Conservation (phyloP, 1,284 basidiomycete genomes). For the Rhizoctonia solani region DNA sequence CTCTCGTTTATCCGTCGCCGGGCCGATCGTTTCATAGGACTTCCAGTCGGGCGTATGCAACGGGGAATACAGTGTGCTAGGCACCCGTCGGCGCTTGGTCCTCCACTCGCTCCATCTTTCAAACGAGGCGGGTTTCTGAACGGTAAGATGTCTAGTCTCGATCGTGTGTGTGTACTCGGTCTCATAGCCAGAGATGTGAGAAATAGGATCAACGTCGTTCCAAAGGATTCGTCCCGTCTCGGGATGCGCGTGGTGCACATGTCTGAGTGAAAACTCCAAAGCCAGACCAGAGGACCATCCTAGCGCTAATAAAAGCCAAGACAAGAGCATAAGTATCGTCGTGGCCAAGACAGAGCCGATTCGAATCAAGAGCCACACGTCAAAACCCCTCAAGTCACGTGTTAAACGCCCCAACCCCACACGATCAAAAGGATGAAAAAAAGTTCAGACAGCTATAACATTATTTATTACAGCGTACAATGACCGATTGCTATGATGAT, state of each 20-base stretch:
- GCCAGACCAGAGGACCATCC: too few relatives aligned
- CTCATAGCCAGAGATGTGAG: conserved; percentile 40
- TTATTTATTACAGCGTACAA: not conserved
- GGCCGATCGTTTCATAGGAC: conserved; percentile 61
- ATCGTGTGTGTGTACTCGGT: conserved; percentile 34
- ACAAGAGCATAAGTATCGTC: too few relatives aligned
- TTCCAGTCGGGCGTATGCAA: conserved; percentile 65
- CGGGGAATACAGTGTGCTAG: too few relatives aligned
- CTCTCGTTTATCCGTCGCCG: conserved; percentile 76
- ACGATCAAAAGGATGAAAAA: not conserved
- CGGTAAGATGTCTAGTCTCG: not conserved
- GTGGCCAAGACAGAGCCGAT: not conserved
- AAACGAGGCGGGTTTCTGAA: not conserved
- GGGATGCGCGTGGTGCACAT: conserved; percentile 12
- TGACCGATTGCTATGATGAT: too few relatives aligned
- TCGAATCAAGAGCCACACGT: not conserved
- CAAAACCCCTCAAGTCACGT: not conserved
- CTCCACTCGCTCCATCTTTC: too few relatives aligned
- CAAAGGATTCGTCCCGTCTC: conserved; percentile 25
- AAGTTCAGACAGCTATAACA: not conserved
- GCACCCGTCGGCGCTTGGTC: not conserved
- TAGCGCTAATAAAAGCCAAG: too few relatives aligned
- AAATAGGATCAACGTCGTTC: not conserved
- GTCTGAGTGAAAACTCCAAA: conserved; percentile 16
- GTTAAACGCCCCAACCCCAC: not conserved